These are phyloP conservation scores for Lodderomyces elongisporus DNA, from an alignment of 1,139 yeast genomes.

Conservation along the genomic window DNA sequence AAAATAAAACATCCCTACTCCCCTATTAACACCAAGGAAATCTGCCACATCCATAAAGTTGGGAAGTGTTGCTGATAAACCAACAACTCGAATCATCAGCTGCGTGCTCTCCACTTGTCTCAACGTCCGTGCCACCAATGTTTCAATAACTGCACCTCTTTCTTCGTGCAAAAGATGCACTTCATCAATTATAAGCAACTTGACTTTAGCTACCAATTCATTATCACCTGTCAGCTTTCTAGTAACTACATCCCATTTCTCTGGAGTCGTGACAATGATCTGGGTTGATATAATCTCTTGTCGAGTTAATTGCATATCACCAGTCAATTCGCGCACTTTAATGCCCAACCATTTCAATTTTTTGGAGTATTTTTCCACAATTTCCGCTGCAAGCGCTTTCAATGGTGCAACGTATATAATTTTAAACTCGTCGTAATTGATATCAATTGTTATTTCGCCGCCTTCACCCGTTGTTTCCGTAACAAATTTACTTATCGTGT, in stretches of 20 bases:
- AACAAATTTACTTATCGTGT: slow-evolving; percentile 67
- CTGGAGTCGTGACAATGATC: slow-evolving; percentile 93
- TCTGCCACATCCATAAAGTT: slow-evolving; percentile 94
- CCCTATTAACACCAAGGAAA: slow-evolving; percentile 84
- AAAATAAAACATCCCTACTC: slow-evolving; percentile 88
- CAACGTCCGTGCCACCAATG: slow-evolving; percentile 89
- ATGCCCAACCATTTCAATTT: slow-evolving; percentile 83
- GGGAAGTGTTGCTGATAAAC: slow-evolving; percentile 94
- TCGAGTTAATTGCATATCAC: slow-evolving; percentile 92
- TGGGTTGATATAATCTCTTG: slow-evolving; percentile 83
- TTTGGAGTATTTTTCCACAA: slow-evolving; percentile 81
- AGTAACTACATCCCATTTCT: slow-evolving; percentile 98
- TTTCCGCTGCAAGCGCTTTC: slow-evolving; percentile 95
- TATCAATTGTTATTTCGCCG: slow-evolving; percentile 50
- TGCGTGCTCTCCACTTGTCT: slow-evolving; percentile 93
- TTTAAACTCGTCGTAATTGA: slow-evolving; percentile 79
- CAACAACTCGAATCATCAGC: slow-evolving; percentile 92
- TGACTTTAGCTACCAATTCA: slow-evolving; percentile 81
- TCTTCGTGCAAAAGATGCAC: slow-evolving; percentile 96
- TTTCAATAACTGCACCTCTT: slow-evolving; percentile 95
- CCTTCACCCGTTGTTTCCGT: slow-evolving; percentile 39
- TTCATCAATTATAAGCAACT: slow-evolving; percentile 85
- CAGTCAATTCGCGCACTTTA: slow-evolving; percentile 84
- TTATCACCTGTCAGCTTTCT: slow-evolving; percentile 83
- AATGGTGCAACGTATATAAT: slow-evolving; percentile 94